Conservation (phyloP, 1,284 basidiomycete species). For the Heterobasidion parviporum region DNA sequence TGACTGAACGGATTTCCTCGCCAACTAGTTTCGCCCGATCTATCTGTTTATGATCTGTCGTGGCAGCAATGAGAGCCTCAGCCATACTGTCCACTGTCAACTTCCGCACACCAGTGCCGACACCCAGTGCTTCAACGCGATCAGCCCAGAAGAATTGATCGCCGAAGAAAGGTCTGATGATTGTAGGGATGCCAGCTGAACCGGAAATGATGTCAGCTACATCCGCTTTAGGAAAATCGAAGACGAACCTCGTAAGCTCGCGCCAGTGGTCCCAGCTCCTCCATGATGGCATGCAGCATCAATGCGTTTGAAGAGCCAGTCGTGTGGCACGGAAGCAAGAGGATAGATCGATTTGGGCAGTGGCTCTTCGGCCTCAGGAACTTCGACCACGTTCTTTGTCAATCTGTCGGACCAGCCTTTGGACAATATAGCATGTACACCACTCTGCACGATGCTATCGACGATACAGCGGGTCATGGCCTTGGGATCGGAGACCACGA, state of each 20-base stretch:
- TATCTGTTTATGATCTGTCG: conserved; percentile 83
- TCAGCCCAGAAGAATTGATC: conserved; percentile 98
- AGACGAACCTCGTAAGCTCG: conserved; percentile 73
- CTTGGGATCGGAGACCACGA: conserved; percentile 92
- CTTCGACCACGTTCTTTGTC: conserved; percentile 50
- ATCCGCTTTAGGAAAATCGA: background rate
- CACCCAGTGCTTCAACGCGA: conserved; percentile 87
- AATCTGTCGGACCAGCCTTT: conserved; percentile 97
- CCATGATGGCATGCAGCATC: conserved; percentile 97
- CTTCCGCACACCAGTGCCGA: conserved; percentile 81
- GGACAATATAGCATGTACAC: conserved; percentile 86
- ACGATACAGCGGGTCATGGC: conserved; percentile 87
- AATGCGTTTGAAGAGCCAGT: conserved; percentile 92
- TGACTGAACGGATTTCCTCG: conserved; percentile 74
- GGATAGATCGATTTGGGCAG: conserved; percentile 74
- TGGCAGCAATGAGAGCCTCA: conserved; percentile 74
- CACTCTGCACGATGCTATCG: conserved; percentile 79
- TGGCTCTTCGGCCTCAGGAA: conserved; percentile 54
- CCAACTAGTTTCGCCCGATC: conserved; percentile 77
- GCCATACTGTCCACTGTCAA: conserved; percentile 73
- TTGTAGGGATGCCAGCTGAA: conserved; percentile 86
- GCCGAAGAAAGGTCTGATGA: conserved; percentile 96
- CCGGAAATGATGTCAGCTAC: conserved; percentile 1
- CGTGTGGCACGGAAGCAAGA: conserved; percentile 88
- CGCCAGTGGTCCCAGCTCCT: conserved; percentile 93